Evolutionary conservation across 2,329 filamentous ascomycete genomes (phyloP).

Genomic region (Cladosporium sp.): DNA sequence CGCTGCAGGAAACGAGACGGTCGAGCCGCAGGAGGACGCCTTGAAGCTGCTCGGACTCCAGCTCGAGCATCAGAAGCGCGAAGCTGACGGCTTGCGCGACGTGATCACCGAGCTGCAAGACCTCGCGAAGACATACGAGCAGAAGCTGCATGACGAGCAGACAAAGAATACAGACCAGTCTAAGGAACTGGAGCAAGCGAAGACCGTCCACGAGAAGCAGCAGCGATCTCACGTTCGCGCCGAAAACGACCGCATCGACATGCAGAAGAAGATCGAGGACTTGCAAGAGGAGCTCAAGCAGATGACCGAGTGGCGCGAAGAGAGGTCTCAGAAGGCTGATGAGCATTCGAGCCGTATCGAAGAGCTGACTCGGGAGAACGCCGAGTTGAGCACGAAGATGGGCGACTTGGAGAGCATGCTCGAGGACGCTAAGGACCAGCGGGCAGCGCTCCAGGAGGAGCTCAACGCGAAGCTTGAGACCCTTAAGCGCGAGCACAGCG

Average conservation of each 20-base stretch:
- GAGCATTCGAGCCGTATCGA: conserved; percentile 12
- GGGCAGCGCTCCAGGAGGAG: neutral
- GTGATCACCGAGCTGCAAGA: conserved; percentile 1
- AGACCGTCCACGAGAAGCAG: conserved; percentile 6
- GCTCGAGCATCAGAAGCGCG: conserved; percentile 4
- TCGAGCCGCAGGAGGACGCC: conserved; percentile 4
- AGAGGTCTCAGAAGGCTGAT: conserved; percentile 13
- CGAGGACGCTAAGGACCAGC: conserved; percentile 1
- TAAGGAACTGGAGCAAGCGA: conserved; percentile 2
- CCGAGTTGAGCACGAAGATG: neutral
- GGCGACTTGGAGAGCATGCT: neutral
- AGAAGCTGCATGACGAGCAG: conserved; percentile 3
- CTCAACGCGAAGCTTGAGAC: neutral
- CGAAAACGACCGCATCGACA: neutral
- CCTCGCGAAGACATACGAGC: neutral
- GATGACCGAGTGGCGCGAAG: conserved; percentile 12
- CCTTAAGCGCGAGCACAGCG: conserved; percentile 1
- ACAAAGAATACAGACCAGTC: neutral
- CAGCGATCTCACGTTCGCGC: conserved; percentile 11
- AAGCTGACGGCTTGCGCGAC: neutral
- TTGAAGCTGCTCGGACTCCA: conserved; percentile 8
- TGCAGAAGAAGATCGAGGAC: conserved; percentile 11
- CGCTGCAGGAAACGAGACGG: neutral
- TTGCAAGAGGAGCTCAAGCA: conserved; percentile 14
- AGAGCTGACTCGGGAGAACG: conserved; percentile 2